These are phyloP conservation scores for Phanerochaete sordida DNA, from an alignment of 768 basidiomycete species.

Conservation along the genomic window DNA sequence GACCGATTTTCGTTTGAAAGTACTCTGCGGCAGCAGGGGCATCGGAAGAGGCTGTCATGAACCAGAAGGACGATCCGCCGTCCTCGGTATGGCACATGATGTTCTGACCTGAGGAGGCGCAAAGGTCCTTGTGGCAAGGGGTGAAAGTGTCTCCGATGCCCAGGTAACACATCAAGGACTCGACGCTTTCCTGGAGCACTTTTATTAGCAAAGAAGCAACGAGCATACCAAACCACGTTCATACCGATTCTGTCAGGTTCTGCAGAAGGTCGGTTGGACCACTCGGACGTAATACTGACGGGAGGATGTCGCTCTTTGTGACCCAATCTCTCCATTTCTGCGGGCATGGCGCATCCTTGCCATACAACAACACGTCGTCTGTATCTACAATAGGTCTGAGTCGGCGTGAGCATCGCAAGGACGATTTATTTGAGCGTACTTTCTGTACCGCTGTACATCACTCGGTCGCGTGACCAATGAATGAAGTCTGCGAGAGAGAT, in stretches of 20 bases:
- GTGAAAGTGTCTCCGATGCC: constrained; percentile 83
- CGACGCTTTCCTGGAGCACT: constrained; percentile 50
- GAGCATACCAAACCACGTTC: constrained; percentile 19
- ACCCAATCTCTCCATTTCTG: constrained; percentile 63
- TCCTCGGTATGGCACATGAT: constrained; percentile 81
- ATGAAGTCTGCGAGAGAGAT: constrained; percentile 56
- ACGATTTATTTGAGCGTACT: constrained; percentile 7
- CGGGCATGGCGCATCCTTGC: constrained; percentile 77
- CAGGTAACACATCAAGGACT: constrained; percentile 84
- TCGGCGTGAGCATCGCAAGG: background rate
- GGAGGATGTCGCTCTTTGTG: constrained; percentile 41
- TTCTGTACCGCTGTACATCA: background rate
- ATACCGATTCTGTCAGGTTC: constrained; percentile 50
- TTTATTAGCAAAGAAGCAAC: background rate
- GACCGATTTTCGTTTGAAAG: constrained; percentile 48
- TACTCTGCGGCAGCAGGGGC: constrained; percentile 53
- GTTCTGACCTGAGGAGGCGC: constrained; percentile 82
- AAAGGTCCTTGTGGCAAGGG: constrained; percentile 81
- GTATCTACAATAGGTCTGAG: background rate
- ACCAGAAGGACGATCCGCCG: constrained; percentile 77
- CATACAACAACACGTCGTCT: constrained; percentile 43
- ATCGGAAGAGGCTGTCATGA: constrained; percentile 69
- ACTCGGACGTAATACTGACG: constrained; percentile 48
- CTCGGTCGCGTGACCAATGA: constrained; percentile 26
- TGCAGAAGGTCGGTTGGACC: constrained; percentile 54